phyloP scores from a whole-genome alignment of 345 rosid species.

The Populus pruinosa region DNA sequence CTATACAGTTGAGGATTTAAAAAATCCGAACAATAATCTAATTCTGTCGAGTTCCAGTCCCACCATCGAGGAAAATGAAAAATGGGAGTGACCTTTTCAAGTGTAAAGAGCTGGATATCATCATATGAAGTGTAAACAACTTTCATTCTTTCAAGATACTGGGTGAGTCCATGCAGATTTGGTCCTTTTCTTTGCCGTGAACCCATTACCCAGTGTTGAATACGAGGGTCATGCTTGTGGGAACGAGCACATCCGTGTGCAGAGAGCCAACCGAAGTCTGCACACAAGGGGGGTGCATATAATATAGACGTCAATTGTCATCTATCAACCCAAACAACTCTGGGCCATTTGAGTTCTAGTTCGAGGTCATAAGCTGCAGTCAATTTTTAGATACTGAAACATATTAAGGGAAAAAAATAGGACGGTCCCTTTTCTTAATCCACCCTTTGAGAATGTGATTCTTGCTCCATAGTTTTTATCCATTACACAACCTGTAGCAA shows the following conservation, averaged over 20 bases:
- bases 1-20: not conserved
- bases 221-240: not conserved
- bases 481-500: not conserved
- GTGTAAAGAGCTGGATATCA: not conserved
- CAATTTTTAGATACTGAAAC: conserved; percentile 1
- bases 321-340: not conserved
- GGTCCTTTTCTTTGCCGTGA: conserved; percentile 1
- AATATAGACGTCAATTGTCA: not conserved
- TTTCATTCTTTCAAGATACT: not conserved
- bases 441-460: not conserved
- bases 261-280: not conserved
- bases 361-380: not conserved
- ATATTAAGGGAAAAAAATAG: not conserved
- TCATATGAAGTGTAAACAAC: not conserved
- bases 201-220: conserved; percentile 18
- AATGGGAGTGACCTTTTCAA: not conserved
- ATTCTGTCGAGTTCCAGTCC: conserved; percentile 7
- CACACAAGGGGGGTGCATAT: not conserved
- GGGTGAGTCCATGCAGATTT: not conserved
- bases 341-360: not conserved
- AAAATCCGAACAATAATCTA: no score
- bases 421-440: not conserved
- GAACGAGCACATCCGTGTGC: not conserved
- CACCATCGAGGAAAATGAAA: conserved; percentile 6
- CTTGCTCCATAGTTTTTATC: not conserved